Conservation (phyloP, 108 stramenopile genomes). For the Pseudonitzschia delicatissima region DNA sequence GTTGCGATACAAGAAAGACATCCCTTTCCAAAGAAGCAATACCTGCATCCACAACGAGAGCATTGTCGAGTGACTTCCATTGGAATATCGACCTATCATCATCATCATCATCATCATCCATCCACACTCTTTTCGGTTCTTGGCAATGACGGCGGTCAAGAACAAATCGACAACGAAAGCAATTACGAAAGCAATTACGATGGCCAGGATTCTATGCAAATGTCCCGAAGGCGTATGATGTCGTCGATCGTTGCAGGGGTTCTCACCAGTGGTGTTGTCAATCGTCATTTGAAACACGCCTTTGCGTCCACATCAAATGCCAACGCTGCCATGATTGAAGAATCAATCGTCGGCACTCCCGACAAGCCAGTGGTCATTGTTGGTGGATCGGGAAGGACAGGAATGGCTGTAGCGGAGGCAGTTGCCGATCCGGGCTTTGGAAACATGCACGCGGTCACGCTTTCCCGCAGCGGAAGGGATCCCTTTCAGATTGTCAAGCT, state of each 20-base stretch:
- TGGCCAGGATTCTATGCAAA: neutral
- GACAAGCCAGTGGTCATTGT: conserved; percentile 38
- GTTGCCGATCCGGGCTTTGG: conserved; percentile 23
- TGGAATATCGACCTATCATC: neutral
- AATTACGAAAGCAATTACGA: neutral
- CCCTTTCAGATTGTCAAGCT: conserved; percentile 23
- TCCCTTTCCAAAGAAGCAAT: neutral
- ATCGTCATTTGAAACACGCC: neutral
- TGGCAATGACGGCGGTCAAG: neutral
- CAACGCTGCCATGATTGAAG: neutral
- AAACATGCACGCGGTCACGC: conserved; percentile 20
- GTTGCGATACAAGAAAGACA: too few relatives aligned
- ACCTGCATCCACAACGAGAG: neutral
- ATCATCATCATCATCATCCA: neutral
- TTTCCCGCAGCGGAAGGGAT: conserved; percentile 31
- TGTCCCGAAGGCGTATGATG: neutral
- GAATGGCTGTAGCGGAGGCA: conserved; percentile 35
- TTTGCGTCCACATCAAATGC: neutral
- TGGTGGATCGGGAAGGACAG: conserved; percentile 47
- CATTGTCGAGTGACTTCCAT: neutral
- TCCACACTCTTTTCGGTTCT: neutral
- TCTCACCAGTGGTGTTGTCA: conserved; percentile 4
- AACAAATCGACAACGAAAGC: neutral
- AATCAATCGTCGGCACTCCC: neutral
- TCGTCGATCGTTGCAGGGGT: conserved; percentile 2